Evolutionary conservation across 768 basidiomycete species (phyloP), one percentile per base, ranked within the genome.

Genomic region (Chalciporus piperatus): DNA sequence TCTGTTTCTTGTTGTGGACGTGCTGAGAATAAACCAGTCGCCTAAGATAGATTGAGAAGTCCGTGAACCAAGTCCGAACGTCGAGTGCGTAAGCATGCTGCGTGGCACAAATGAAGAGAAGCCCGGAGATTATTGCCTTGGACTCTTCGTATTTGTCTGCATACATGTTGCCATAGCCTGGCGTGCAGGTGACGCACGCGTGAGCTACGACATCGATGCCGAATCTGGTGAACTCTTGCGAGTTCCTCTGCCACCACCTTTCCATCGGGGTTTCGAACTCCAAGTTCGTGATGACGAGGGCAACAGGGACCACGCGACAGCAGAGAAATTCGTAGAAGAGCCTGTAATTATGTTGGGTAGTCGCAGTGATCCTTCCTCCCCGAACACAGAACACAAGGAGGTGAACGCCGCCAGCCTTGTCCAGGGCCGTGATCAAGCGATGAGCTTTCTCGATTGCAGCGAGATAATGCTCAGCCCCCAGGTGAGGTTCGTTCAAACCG

Each of bases 311-410:
- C 33, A 60, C 40, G 19, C 62, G 53, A 28, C 59, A 58, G 47
- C 76, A 76, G 37, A 77, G 65, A 37, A 74, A 67, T 30, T 76
- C 67, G 41, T 65, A 56, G 57, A 74, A 74, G 0, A 73, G 47
- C 23, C 55, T 54, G 59, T 74, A 76, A 55, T 74, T 74, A 33
- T 71, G 62, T 19, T 65, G 59, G 28, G 64, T 56, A 2, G 67
- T 59, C 20, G 69, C 68, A 30, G 62, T 70, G 58, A 75, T 66
- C 48, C 72, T 64, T 6, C 73, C 71, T 6, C 65, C 69, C 9
- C 68, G 66, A 57, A 74, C 63, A 43, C 67, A 68, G 56, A 69
- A 74, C 2, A 75, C 50, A 16, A 77, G 70, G 9, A 77, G 66
- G 54, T 65, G 67, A 40, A 76, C 52, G 6, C 74, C 74, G 11